phyloP scores from a whole-genome alignment of 352 stramenopile genomes.

The Globisporangium polare region DNA sequence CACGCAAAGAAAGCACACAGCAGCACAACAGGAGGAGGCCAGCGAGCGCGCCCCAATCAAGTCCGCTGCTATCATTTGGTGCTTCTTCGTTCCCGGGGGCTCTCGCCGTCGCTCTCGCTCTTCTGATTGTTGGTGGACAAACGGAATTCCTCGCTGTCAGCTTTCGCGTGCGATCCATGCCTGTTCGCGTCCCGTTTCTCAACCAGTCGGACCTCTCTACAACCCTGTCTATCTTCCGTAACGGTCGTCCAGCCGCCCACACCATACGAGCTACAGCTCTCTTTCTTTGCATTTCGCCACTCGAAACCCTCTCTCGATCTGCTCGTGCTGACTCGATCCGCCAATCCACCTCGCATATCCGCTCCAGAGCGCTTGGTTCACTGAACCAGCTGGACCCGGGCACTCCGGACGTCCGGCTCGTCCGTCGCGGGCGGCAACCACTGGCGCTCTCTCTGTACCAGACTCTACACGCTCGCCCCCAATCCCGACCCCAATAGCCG shows the following conservation, averaged over 20 bases:
- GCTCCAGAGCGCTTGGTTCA: slow-evolving; percentile 2
- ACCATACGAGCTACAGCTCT: background rate
- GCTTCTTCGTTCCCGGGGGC: background rate
- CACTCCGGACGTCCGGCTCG: background rate
- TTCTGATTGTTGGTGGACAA: background rate
- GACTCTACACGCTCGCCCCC: background rate
- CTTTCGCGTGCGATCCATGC: slow-evolving; percentile 8
- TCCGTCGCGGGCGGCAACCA: background rate
- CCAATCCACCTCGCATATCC: background rate
- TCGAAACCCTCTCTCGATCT: background rate
- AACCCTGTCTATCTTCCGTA: background rate
- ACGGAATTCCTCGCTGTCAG: background rate
- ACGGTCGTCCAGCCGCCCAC: background rate
- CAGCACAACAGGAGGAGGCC: no score
- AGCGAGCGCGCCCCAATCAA: background rate
- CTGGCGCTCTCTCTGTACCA: background rate
- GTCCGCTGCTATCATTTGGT: background rate
- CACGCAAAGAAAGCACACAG: no score
- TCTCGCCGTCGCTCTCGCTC: background rate
- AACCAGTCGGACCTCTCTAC: slow-evolving; percentile 1
- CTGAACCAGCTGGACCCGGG: slow-evolving; percentile 1
- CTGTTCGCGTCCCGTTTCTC: background rate
- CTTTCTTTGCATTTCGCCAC: background rate
- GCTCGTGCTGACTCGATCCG: slow-evolving; percentile 1
- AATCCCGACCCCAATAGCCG: no score